These are phyloP conservation scores for Melanopsichium pennsylvanicum DNA, from an alignment of 1,284 basidiomycete species.

Conservation along the genomic window DNA sequence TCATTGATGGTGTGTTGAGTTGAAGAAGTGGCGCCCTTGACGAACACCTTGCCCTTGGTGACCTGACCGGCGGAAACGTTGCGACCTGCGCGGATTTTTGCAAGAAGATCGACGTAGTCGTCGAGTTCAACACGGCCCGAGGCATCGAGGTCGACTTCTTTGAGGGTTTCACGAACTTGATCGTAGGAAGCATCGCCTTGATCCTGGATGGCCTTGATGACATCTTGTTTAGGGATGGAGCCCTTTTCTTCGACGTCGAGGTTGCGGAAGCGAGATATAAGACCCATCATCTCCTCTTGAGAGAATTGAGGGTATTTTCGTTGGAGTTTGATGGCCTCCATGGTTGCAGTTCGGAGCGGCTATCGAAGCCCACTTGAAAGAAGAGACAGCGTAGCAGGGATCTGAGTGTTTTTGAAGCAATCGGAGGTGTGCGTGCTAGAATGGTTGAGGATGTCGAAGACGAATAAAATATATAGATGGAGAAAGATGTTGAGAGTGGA, in stretches of 20 bases:
- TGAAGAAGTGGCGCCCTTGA: conserved; percentile 93
- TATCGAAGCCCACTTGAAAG: too few relatives aligned
- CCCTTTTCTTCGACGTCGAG: conserved; percentile 65
- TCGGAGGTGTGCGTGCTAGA: too few relatives aligned
- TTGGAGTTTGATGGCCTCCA: conserved; percentile 87
- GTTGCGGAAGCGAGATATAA: conserved; percentile 58
- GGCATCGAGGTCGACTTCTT: conserved; percentile 91
- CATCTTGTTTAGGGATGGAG: conserved; percentile 57
- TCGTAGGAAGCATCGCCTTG: conserved; percentile 59
- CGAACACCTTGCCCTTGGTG: conserved; percentile 83
- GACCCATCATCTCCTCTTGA: conserved; percentile 65
- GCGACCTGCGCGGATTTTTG: conserved; percentile 74
- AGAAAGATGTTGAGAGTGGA: background rate
- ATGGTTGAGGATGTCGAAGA: too few relatives aligned
- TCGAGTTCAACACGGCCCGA: conserved; percentile 96
- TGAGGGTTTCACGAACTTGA: conserved; percentile 76
- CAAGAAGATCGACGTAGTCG: conserved; percentile 94
- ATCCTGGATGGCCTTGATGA: conserved; percentile 61
- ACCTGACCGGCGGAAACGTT: conserved; percentile 67
- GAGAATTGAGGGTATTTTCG: conserved; percentile 90
- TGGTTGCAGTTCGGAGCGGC: conserved; percentile 5
- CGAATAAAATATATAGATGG: too few relatives aligned
- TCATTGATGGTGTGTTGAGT: conserved; percentile 98
- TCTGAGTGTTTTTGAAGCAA: too few relatives aligned
- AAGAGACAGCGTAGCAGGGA: too few relatives aligned